These are phyloP conservation scores for Fusarium equiseti DNA, from an alignment of 2,329 filamentous ascomycete genomes.

Conservation along the genomic window DNA sequence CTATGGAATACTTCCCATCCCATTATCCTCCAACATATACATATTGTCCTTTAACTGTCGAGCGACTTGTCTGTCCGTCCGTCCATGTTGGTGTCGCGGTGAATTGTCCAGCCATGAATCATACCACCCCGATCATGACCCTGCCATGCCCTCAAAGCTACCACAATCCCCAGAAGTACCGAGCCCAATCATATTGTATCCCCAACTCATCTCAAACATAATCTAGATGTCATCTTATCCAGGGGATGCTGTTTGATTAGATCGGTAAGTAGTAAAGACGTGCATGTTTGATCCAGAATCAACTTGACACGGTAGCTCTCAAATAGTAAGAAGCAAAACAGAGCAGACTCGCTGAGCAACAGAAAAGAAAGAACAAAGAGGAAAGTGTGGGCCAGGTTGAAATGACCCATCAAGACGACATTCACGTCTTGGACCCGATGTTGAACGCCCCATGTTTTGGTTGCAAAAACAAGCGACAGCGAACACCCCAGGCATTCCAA, in stretches of 20 bases:
- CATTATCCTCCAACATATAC: slow-evolving; percentile 15
- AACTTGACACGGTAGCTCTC: slow-evolving; percentile 10
- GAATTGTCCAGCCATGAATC: slow-evolving; percentile 4
- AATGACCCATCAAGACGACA: slow-evolving; percentile 69
- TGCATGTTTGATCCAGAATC: not conserved
- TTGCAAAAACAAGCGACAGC: slow-evolving; percentile 87
- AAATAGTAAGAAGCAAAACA: slow-evolving; percentile 15
- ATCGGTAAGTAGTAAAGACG: slow-evolving; percentile 1
- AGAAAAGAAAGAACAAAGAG: slow-evolving; percentile 36
- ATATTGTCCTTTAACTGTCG: slow-evolving; percentile 24
- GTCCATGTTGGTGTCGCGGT: slow-evolving; percentile 7
- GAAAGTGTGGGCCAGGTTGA: slow-evolving; percentile 70
- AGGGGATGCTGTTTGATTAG: slow-evolving; percentile 27
- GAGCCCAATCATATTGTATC: not conserved
- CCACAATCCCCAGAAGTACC: not conserved
- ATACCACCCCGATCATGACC: not conserved
- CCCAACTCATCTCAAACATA: not conserved
- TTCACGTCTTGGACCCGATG: slow-evolving; percentile 75
- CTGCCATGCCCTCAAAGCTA: not conserved
- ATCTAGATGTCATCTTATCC: not conserved
- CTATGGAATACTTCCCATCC: slow-evolving; percentile 17
- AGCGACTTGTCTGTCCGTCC: slow-evolving; percentile 31
- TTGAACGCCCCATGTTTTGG: slow-evolving; percentile 86
- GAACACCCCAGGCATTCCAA: slow-evolving; percentile 76
- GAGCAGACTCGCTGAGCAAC: slow-evolving; percentile 31